A percentile compares a stretch with the other conserved stretches of the same genome.
Conservation (phyloP, 495 filamentous ascomycete genomes). For the Bacidia gigantensis region DNA sequence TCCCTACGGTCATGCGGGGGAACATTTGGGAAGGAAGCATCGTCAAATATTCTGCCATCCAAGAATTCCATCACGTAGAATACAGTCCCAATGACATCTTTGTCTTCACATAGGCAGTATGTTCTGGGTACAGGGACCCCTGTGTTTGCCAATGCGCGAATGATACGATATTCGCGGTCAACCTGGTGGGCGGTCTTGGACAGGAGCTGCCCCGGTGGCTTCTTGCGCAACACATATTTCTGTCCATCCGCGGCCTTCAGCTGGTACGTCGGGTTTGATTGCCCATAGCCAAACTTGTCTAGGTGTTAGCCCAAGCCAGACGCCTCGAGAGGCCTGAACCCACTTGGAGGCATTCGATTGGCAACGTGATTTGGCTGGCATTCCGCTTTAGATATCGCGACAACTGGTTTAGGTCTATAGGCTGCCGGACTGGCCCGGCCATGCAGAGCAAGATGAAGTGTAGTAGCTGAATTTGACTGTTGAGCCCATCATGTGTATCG, state of each 20-base stretch:
- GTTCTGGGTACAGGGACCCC: constrained; percentile 79
- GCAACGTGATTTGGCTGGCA: constrained; percentile 66
- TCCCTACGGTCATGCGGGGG: constrained; percentile 49
- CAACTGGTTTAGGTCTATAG: constrained; percentile 64
- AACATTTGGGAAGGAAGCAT: constrained; percentile 69
- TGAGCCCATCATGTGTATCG: neutral
- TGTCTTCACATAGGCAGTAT: constrained; percentile 76
- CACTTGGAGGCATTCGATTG: constrained; percentile 81
- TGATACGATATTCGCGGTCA: constrained; percentile 85
- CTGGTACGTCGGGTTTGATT: constrained; percentile 94
- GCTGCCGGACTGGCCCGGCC: constrained; percentile 80
- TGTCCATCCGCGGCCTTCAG: constrained; percentile 52
- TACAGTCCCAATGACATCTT: constrained; percentile 62
- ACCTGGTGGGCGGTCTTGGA: constrained; percentile 91
- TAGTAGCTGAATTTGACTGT: neutral
- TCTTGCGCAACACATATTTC: constrained; percentile 83
- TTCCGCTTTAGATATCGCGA: constrained; percentile 61
- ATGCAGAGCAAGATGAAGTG: constrained; percentile 31
- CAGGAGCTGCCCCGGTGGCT: constrained; percentile 80
- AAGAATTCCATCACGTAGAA: constrained; percentile 97
- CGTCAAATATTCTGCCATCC: constrained; percentile 81
- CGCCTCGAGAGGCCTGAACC: neutral
- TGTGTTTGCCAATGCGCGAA: constrained; percentile 64
- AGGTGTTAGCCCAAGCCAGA: neutral
- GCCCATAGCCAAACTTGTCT: constrained; percentile 79